Conservation (phyloP, 2,329 filamentous ascomycete genomes). For the Penicillium olsonii region DNA sequence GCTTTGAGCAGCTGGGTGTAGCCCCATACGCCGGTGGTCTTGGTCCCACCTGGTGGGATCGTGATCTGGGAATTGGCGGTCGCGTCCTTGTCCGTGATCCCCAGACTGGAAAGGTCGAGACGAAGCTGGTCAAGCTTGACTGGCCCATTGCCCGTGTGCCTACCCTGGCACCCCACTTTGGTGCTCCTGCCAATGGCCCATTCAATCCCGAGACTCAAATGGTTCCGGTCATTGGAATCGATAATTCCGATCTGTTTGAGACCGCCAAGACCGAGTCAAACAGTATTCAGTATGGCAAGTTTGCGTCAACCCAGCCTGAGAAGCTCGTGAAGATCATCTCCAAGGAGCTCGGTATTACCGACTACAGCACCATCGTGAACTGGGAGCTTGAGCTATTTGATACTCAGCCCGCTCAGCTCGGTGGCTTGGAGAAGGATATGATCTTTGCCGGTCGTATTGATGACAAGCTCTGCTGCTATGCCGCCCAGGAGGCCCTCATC, state of each 20-base stretch:
- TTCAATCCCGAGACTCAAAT: conserved; percentile 91
- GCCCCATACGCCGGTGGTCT: conserved; percentile 89
- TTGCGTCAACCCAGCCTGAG: conserved; percentile 80
- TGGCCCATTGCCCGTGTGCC: conserved; percentile 94
- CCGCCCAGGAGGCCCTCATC: conserved; percentile 80
- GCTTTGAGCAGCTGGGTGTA: conserved; percentile 85
- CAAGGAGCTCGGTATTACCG: conserved; percentile 70
- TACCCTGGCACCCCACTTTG: conserved; percentile 92
- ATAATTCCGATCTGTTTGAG: conserved; percentile 62
- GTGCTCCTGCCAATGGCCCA: conserved; percentile 64
- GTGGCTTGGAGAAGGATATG: conserved; percentile 86
- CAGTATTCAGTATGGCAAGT: conserved; percentile 60
- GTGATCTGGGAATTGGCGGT: conserved; percentile 87
- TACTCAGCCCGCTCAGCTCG: conserved; percentile 77
- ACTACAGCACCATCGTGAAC: conserved; percentile 77
- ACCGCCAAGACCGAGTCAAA: conserved; percentile 33
- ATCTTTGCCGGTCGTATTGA: conserved; percentile 95
- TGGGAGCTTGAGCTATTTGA: conserved; percentile 98
- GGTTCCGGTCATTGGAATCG: conserved; percentile 89
- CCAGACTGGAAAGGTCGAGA: conserved; percentile 71
- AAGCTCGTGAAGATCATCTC: conserved; percentile 82
- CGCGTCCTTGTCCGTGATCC: conserved; percentile 79
- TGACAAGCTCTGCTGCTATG: conserved; percentile 96
- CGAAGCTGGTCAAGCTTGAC: conserved; percentile 82
- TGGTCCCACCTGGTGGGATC: conserved; percentile 94